Evolutionary conservation across 2,329 filamentous ascomycete genomes (phyloP).

Genomic region (Bipolaris gigantea): DNA sequence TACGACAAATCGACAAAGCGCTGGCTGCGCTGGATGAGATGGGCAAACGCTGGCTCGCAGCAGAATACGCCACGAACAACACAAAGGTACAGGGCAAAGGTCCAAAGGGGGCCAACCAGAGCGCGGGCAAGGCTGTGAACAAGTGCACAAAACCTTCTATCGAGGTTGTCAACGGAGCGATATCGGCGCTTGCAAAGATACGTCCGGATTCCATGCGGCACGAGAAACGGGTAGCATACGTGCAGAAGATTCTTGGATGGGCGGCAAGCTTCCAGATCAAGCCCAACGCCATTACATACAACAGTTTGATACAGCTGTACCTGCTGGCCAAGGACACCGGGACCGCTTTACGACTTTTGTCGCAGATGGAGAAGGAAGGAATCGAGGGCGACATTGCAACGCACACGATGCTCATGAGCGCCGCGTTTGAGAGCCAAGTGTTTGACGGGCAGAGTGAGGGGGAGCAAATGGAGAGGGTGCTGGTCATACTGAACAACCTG

Average conservation of each 20-base stretch:
- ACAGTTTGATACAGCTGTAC: conserved; percentile 66
- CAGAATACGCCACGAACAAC: conserved; percentile 26
- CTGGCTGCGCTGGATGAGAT: conserved; percentile 68
- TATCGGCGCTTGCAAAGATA: conserved; percentile 61
- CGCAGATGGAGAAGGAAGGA: conserved; percentile 60
- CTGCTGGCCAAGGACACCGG: conserved; percentile 54
- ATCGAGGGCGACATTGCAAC: conserved; percentile 68
- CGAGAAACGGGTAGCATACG: conserved; percentile 43
- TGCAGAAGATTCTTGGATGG: conserved; percentile 46
- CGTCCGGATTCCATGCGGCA: conserved; percentile 42
- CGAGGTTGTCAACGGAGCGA: conserved; percentile 68
- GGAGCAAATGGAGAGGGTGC: conserved; percentile 57
- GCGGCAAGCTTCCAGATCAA: conserved; percentile 50
- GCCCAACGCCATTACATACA: conserved; percentile 60
- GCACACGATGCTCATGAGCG: conserved; percentile 72
- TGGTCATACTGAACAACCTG: conserved; percentile 59
- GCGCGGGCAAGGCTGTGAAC: conserved; percentile 31
- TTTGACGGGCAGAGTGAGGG: conserved; percentile 48
- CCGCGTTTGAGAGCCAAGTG: conserved; percentile 54
- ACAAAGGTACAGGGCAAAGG: conserved; percentile 12
- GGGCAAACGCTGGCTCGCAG: conserved; percentile 60
- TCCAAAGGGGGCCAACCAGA: conserved; percentile 15
- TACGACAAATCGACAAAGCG: conserved; percentile 58
- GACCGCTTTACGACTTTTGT: conserved; percentile 58
- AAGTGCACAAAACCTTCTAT: conserved; percentile 62